Base-by-base conservation (phyloP, 2,329 filamentous ascomycete genomes). In the Cladosporium sp. region DNA sequence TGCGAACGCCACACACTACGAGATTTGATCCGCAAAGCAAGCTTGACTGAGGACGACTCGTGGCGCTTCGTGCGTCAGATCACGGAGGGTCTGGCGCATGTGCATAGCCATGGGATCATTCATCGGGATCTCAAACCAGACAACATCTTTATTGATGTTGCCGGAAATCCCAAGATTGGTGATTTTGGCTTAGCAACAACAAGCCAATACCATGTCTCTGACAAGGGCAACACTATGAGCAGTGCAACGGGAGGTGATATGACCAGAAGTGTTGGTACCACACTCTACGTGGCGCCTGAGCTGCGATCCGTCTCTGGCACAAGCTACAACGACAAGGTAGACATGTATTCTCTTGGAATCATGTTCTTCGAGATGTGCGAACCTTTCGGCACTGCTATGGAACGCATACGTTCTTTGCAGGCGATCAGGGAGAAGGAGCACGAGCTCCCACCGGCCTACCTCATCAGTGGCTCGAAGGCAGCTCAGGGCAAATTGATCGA, bases 301-400 rank as follows among this genome's bases (percentile, higher is more conserved):
- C 82, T 99, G 50, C 84, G 87, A 53, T 89, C 88, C 1, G 80
- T 80, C 5, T 84, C 84, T 5, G 80, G 80, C 27, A 86, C 86
- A 3, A 84, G 84, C 54, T 97, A 97, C 66, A 95, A 88, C 53
- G 85, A 89, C 51, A 97, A 96, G 68, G 91, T 97, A 1, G 93
- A 99, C 79, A 97, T 99, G 92, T 99, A 93, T 66, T 96, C 92
- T 0, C 77, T 99, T 37, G 93, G 93, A 0, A 88, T 99, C 56
- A 97, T 99, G 51, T 95, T 99, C 71, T 97, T 96, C 59, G 93
- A 99, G 69, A 99, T 99, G 93, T 95, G 88, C 63, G 76, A 81
- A 57, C 72, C 78, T 3, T 69, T 85, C 39, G 72, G 73, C 15
- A 85, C 83, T 1, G 75, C 72, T 2, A 85, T 84, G 79, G 83